A percentile compares a stretch with the other conserved stretches of the same genome.
Evolutionary conservation across 75 land plant species (phyloP).

Genomic region (Pseudotsuga menziesii): DNA sequence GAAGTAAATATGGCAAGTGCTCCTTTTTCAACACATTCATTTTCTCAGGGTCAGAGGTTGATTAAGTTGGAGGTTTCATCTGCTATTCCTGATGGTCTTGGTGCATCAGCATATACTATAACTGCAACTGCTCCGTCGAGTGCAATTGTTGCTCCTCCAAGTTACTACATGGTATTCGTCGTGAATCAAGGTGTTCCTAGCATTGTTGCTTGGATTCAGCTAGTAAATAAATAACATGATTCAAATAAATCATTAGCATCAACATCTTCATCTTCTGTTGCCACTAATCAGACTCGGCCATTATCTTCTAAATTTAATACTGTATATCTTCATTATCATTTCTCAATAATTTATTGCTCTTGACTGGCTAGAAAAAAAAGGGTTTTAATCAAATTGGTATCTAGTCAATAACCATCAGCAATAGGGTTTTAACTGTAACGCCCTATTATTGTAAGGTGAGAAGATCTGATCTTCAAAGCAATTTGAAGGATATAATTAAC

Average conservation of each 20-base stretch:
- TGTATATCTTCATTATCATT: neutral
- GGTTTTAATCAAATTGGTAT: neutral
- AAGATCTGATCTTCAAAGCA: neutral
- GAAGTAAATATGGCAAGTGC: conserved; percentile 61
- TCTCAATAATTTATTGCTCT: neutral
- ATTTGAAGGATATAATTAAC: neutral
- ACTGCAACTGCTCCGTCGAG: conserved; percentile 46
- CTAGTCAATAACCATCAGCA: neutral
- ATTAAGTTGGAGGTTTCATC: conserved; percentile 40
- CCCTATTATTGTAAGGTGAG: neutral
- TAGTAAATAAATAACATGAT: neutral
- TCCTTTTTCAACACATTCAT: conserved; percentile 80
- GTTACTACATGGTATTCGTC: conserved; percentile 81
- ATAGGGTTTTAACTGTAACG: neutral
- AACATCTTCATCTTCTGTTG: neutral
- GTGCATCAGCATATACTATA: conserved; percentile 29
- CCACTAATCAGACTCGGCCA: neutral
- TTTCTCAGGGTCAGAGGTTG: conserved; percentile 71
- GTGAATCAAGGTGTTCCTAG: conserved; percentile 85
- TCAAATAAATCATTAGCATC: neutral
- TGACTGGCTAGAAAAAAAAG: neutral
- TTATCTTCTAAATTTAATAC: no score
- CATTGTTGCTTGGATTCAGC: conserved; percentile 59
- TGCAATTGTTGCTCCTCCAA: conserved; percentile 69
- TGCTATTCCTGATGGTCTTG: conserved; percentile 21